Base-by-base conservation (phyloP, 306 rosid genomes). In the Astragalus membranaceus region DNA sequence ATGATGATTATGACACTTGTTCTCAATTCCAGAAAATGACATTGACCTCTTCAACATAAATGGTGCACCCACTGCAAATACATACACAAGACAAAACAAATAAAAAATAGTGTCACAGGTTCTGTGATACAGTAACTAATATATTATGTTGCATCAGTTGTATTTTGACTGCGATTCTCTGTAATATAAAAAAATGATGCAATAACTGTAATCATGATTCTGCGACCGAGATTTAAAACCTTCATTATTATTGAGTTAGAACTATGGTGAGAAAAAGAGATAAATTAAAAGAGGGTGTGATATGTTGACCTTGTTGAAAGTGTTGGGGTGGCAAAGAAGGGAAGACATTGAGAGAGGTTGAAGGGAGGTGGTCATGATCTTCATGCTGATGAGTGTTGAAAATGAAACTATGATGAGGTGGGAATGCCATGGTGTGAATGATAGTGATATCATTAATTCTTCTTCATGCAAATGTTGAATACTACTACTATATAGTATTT, bases 21-120 rank as follows among this genome's bases (percentile, higher is more conserved):
- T 81, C 4, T 86, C 92, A 0, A 73, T 65, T 3, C 90, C 97
- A 0, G 95, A 91, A 69, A 89, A 92, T 6, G 97, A 92, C 83
- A 84, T 78, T 47, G 97, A 92, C 62, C 92, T 65, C 81, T 85
- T 92, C 88, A 88, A 79, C 91, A 84, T 64, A 63, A 88, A 73
- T 12, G 93, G 74, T 61, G 73, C 53, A 55, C 7, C 68, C 12
- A 82, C 93, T 84, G 52, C 77, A 30, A 32, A 44, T 4, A 32
- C 36, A 26, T 2, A 10, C n/a, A 61, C 10, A 5, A 35, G 15
- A n/a, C 15, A 50, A 20, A 52, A 5, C 13, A 42, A 26, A 26
- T 26, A 26, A 26, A 26, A 26, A 26, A 26, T 26, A 26, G 30
- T 26, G 30, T 26, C 30, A 26, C 30, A 26, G 30, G 30, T 26